A percentile compares a stretch with the other conserved stretches of the same genome.
Evolutionary conservation across 352 stramenopile genomes (phyloP).

Genomic region (Pythium volutum): DNA sequence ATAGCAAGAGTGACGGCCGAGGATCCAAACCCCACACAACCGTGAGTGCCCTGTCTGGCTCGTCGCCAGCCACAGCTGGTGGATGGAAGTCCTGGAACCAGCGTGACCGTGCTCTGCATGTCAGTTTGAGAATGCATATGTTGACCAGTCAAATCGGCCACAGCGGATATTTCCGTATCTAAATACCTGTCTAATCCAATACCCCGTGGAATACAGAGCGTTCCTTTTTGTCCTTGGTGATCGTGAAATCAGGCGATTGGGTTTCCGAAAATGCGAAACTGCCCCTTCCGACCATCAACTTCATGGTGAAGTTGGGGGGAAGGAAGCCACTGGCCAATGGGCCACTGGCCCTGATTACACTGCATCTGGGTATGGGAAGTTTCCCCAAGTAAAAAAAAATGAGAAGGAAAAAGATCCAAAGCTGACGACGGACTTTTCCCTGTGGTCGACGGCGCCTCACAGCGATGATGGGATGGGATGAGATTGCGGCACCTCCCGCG

Average conservation of each 20-base stretch:
- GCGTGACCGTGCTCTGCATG: neutral
- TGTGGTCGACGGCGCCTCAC: too few relatives aligned
- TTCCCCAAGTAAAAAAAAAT: too few relatives aligned
- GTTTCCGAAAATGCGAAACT: too few relatives aligned
- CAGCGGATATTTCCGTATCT: neutral
- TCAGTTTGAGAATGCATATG: neutral
- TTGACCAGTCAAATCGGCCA: neutral
- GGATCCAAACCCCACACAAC: neutral
- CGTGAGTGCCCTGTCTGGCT: constrained; percentile 1
- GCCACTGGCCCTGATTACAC: too few relatives aligned
- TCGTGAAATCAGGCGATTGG: neutral
- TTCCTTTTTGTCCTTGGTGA: neutral
- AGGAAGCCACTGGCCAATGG: too few relatives aligned
- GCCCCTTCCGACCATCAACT: too few relatives aligned
- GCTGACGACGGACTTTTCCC: too few relatives aligned
- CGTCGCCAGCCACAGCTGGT: constrained; percentile 7
- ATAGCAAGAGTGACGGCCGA: neutral
- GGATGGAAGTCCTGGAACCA: neutral
- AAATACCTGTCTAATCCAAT: neutral
- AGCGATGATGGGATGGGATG: too few relatives aligned
- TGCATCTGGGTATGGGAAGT: too few relatives aligned
- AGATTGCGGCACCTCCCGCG: too few relatives aligned
- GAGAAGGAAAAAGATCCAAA: too few relatives aligned
- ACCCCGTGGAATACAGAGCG: neutral
- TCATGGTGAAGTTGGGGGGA: too few relatives aligned